phyloP scores from a whole-genome alignment of 2,329 filamentous ascomycete species.

The Orbilia quercus region DNA sequence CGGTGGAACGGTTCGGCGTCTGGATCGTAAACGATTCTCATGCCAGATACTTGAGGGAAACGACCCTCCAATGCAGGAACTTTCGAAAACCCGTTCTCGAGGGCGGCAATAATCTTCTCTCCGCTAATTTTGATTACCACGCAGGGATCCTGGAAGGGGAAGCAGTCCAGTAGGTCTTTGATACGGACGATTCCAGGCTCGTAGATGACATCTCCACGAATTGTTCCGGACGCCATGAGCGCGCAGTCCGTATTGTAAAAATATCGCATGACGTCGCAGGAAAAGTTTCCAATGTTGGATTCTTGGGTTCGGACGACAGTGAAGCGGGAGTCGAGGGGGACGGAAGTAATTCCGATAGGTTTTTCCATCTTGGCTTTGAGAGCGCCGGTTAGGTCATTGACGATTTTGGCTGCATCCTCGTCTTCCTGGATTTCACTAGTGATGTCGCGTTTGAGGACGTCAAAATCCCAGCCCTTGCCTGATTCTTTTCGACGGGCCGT shows the following conservation, averaged over 20 bases:
- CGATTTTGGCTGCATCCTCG: constrained; percentile 70
- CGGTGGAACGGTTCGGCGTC: constrained; percentile 57
- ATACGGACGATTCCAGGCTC: constrained; percentile 80
- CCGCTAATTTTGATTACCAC: constrained; percentile 80
- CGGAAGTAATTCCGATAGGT: constrained; percentile 83
- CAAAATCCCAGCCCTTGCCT: constrained; percentile 76
- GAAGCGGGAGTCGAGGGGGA: constrained; percentile 86
- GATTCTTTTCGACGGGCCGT: constrained; percentile 74
- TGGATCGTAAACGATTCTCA: constrained; percentile 26
- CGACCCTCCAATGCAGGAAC: constrained; percentile 82
- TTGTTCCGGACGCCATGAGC: constrained; percentile 85
- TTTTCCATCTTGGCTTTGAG: constrained; percentile 82
- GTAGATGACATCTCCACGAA: constrained; percentile 89
- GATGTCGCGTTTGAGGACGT: constrained; percentile 79
- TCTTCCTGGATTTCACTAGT: constrained; percentile 68
- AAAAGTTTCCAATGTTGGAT: constrained; percentile 89
- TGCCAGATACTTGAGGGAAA: constrained; percentile 24
- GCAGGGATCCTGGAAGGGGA: constrained; percentile 91
- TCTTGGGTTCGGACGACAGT: constrained; percentile 80
- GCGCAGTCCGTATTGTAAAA: constrained; percentile 84
- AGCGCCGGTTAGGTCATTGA: constrained; percentile 76
- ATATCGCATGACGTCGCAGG: constrained; percentile 88
- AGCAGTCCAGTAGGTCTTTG: constrained; percentile 87
- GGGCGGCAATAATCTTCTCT: constrained; percentile 77
- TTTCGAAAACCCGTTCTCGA: constrained; percentile 84